Percentiles rank a stretch among this genome's conserved stretches.
Conservation (phyloP, 2,329 filamentous ascomycete species). For the Nigrospora oryzae region DNA sequence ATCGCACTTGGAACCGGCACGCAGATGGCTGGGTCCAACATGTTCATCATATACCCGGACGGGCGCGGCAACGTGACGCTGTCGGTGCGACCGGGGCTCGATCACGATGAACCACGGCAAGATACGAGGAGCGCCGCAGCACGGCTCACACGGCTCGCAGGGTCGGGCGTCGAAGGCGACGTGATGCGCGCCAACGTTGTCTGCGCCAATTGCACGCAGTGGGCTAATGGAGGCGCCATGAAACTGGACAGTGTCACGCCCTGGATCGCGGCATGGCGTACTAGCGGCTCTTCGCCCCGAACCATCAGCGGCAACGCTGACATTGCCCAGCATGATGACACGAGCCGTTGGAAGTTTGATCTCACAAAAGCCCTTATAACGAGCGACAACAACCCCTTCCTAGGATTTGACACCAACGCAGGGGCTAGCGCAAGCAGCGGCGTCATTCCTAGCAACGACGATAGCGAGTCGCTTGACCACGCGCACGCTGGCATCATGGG, state of each 20-base stretch:
- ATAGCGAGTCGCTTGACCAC: background rate
- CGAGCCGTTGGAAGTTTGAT: background rate
- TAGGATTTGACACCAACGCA: background rate
- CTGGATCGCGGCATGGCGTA: conserved; percentile 49
- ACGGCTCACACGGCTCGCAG: conserved; percentile 44
- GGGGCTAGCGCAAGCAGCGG: background rate
- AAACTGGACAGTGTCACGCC: conserved; percentile 29
- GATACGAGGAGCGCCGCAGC: conserved; percentile 29
- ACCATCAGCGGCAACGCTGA: conserved; percentile 27
- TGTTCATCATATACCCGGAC: conserved; percentile 55
- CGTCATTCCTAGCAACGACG: background rate
- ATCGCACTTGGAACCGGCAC: conserved; percentile 50
- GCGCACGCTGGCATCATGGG: background rate
- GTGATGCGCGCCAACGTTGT: conserved; percentile 52
- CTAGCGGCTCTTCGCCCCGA: conserved; percentile 33
- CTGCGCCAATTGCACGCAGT: conserved; percentile 43
- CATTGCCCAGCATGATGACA: conserved; percentile 38
- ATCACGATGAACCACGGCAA: conserved; percentile 36
- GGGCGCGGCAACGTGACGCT: conserved; percentile 52
- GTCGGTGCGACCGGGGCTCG: conserved; percentile 42
- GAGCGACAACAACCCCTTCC: background rate
- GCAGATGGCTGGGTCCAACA: conserved; percentile 47
- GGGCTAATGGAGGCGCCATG: conserved; percentile 33
- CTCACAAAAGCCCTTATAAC: background rate
- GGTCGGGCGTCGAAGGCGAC: conserved; percentile 44